Evolutionary conservation across 1,284 basidiomycete genomes (phyloP), one percentile per base, ranked within the genome.

Genomic region (Pseudozyma pruni): DNA sequence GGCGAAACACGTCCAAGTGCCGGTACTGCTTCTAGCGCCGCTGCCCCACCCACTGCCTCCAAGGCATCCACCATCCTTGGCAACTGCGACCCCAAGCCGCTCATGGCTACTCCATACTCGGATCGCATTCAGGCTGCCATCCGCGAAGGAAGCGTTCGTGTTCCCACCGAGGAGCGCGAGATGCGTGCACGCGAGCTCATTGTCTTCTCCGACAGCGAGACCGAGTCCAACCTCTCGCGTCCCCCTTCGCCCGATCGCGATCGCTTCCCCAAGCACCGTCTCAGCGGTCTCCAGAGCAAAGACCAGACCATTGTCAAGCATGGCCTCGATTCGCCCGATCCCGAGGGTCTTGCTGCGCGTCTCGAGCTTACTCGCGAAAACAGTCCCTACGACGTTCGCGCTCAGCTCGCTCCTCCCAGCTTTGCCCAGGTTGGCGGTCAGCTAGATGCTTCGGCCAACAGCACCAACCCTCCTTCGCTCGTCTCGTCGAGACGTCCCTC

Each of bases 211-310:
- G 76, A 78, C 43, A 71, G 62, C 46, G 76, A 78, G 39, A 78
- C 76, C 22, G 76, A 78, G 34, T 76, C 75, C 46, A 76, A 76
- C 47, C 60, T 78, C 42, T 78, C 76, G 13, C 61, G 76, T 31
- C 76, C 76, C 11, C 76, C 76, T 11, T 75, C 75, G 11, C 76
- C 76, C 17, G 75, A 76, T 40, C 61, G 67, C 47, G 57, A 64
- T 39, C 54, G 64, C 38, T 76, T 54, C 52, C 76, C 76, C 35
- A 76, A 76, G 55, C 74, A 74, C 20, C 59, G 76, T 38, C 63
- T 78, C 40, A 70, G 75, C 51, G 76, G 76, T 37, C 55, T 77
- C 20, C 76, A 78, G 59, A 58, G 54, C 68, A 75, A 75, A 34
- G 76, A 78, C 27, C 58, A 62, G 27, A 62, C 50, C 37, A 74